Base-by-base conservation (phyloP, 2,329 filamentous ascomycete genomes). In the Piedraia hortae region DNA sequence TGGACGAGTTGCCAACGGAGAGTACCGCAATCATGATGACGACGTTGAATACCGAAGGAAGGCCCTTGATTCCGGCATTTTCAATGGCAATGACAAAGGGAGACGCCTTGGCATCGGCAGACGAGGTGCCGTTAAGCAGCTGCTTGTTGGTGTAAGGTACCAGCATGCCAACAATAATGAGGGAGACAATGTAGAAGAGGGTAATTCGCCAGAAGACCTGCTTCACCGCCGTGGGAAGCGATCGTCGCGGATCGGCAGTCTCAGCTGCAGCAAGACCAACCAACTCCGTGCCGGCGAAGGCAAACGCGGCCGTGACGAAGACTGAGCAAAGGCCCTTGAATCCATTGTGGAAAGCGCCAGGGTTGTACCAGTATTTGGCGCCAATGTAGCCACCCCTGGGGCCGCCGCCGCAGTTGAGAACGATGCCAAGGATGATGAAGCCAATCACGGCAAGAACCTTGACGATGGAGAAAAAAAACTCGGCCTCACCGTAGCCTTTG, bases 151-250 rank as follows among this genome's bases (percentile, higher is more conserved):
- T 49, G 42, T 71, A 80, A 0, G 69, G 71, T 0, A 91, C 75
- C 3, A 90, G 54, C 1, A 90, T 56, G 12, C 82, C 77, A 26
- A 91, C 64, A 3, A 91, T 51, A 4, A 64, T 63, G 6, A 91
- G 56, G 1, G 73, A 72, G 15, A 88, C 64, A 21, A 91, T 57
- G 48, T 90, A 91, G 51, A 91, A 91, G 14, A 88, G 56, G 3
- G 66, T 64, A 38, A 90, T 89, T 37, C 80, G 69, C 78, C 80
- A 91, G 45, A 90, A 90, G 11, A 90, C 77, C 43, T 89, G 78
- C 48, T 88, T 89, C 36, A 88, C 65, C 7, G 80, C 80, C 0
- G 66, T 77, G 0, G 80, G 80, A 1, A 91, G 54, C 1, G 70
- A 73, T 40, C 85, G 74, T 26, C 69, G 59, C 3, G 72, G 72